Evolutionary conservation across 2,329 filamentous ascomycete genomes (phyloP), one percentile per base, ranked within the genome.

Genomic region (Ceratocystis variospora): DNA sequence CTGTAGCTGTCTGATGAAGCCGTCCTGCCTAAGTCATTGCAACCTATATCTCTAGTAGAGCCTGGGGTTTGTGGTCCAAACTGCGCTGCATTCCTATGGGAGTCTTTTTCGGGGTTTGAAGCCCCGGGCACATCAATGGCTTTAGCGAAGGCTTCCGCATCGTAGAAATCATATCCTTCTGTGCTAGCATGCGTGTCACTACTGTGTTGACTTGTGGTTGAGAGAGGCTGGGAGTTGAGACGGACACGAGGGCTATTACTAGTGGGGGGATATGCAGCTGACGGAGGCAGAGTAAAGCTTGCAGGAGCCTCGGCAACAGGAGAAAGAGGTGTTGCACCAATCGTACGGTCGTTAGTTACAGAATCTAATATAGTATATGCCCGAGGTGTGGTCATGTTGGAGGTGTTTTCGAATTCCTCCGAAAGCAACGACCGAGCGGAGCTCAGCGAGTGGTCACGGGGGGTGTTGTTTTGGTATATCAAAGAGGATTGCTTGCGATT

Each of bases 161-260:
- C 84, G 71, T 86, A 86, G 71, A 87, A 87, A 72, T 87, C 84
- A 70, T 87, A 86, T 0, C 84, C 84, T 69, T 86, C 83, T 1
- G 80, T 82, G 71, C 77, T 80, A 12, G 80, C 70, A 25, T 80
- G 77, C 5, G 79, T 77, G 48, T 71, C 70, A 55, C 76, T 78
- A 70, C 79, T 83, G 50, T 78, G 77, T 41, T 80, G 77, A 71
- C 81, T 83, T 22, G 74, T 69, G n/a, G 78, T 75, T 1, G 82
- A 84, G 31, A 82, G 70, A 1, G 81, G 77, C 46, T 75, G 74
- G 0, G 81, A 83, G 70, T 82, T 77, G 10, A 79, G 76, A 31
- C 80, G 77, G 65, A 75, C 76, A 8, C 80, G 76, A 2, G 74
- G 76, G 65, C 71, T 76, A 64, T 71, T 76, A 63, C 71, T 71